A percentile compares a stretch with the other conserved stretches of the same genome.
These are phyloP conservation scores for Eucalyptus lansdowneana DNA, from an alignment of 345 rosid species.

Conservation along the genomic window DNA sequence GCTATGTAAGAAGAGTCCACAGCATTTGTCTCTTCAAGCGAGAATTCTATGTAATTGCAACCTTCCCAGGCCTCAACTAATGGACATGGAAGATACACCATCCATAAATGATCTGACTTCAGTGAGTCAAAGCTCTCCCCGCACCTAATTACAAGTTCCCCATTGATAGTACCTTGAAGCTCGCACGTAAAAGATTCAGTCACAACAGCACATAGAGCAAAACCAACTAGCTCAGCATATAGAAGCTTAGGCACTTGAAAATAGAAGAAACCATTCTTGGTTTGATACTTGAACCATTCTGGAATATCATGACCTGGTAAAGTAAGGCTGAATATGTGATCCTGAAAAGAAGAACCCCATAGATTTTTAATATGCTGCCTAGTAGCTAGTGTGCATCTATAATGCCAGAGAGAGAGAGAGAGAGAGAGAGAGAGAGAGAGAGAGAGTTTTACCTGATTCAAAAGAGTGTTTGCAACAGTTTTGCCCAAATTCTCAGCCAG, in stretches of 20 bases:
- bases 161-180: neutral
- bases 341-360: neutral
- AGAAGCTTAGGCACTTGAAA: neutral
- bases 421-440: neutral
- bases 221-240: neutral
- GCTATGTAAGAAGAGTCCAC: neutral
- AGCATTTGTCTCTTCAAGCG: neutral
- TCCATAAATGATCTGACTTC: conserved; percentile 5
- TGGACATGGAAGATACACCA: neutral
- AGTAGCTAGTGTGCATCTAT: neutral
- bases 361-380: neutral
- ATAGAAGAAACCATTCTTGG: neutral
- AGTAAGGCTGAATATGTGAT: neutral
- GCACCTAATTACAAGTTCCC: neutral
- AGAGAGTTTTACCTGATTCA: neutral
- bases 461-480: neutral
- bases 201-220: neutral
- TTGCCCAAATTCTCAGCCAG: neutral
- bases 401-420: neutral
- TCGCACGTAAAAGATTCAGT: neutral
- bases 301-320: neutral
- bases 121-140: neutral
- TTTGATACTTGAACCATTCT: neutral
- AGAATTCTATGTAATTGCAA: neutral
- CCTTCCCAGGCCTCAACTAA: neutral